Conservation (phyloP, 1,139 yeast genomes). For the Hansenula lynferdii region DNA sequence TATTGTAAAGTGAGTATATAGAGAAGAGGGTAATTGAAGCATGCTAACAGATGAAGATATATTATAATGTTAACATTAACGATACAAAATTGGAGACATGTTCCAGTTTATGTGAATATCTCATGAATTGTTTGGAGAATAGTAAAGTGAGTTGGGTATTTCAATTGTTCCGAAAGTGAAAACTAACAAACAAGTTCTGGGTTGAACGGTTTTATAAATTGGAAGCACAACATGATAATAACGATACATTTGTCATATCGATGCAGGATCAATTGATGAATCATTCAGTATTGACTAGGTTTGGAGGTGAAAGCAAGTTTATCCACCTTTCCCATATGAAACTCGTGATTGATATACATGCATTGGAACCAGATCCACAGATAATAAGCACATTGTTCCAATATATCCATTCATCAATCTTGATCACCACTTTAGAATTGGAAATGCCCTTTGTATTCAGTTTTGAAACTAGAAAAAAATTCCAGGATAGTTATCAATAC, state of each 20-base stretch:
- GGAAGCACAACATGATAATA: not conserved
- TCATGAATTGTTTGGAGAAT: not conserved
- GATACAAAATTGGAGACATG: not conserved
- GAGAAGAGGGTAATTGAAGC: too few relatives aligned
- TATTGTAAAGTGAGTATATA: not conserved
- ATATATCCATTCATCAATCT: not conserved
- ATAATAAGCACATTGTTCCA: not conserved
- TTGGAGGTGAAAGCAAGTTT: not conserved
- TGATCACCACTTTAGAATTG: not conserved
- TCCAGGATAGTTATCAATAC: not conserved
- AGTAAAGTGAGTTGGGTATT: not conserved
- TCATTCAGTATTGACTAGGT: not conserved
- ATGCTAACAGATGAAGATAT: not conserved
- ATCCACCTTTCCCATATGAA: not conserved
- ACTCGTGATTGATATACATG: not conserved
- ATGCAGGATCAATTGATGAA: not conserved
- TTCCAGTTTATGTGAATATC: not conserved
- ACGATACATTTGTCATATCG: not conserved
- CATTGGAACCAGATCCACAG: not conserved
- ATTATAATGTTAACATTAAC: not conserved
- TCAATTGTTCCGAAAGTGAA: not conserved
- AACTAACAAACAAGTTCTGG: constrained; percentile 1
- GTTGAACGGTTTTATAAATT: not conserved
- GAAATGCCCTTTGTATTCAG: constrained; percentile 3
- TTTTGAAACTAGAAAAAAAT: not conserved